Percentiles rank a stretch among this genome's conserved stretches.
Evolutionary conservation across 2,329 filamentous ascomycete genomes (phyloP).

Genomic region (Arachnopeziza araneosa): DNA sequence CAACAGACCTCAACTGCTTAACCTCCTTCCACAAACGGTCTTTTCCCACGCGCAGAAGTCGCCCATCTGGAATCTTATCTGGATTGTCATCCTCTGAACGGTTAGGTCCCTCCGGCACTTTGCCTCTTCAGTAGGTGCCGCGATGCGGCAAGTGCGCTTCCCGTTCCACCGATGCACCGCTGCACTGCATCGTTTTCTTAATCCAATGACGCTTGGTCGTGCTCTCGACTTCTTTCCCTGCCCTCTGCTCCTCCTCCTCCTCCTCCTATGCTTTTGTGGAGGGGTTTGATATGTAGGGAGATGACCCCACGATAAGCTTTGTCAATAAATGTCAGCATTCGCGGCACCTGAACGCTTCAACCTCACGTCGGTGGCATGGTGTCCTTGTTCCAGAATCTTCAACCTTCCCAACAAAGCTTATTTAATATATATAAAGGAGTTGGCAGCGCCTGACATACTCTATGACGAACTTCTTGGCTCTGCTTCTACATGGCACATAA

Average conservation of each 20-base stretch:
- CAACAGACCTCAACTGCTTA: background rate
- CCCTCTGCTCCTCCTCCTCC: background rate
- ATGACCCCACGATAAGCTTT: background rate
- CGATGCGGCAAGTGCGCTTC: background rate
- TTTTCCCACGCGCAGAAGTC: background rate
- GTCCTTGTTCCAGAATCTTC: background rate
- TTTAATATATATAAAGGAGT: background rate
- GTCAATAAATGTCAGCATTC: background rate
- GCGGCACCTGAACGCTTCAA: background rate
- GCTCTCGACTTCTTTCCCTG: background rate
- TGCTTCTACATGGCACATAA: background rate
- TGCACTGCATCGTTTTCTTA: background rate
- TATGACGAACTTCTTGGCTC: background rate
- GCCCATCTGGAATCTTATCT: background rate
- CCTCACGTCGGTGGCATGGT: background rate
- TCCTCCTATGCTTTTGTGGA: background rate
- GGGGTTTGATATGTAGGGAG: background rate
- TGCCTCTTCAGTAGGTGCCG: background rate
- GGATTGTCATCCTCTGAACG: background rate
- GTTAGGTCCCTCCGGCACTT: background rate
- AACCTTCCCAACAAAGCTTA: background rate
- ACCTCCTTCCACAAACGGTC: background rate
- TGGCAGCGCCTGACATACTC: background rate
- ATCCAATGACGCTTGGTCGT: background rate
- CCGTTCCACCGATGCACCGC: background rate